A percentile compares a stretch with the other conserved stretches of the same genome.
Evolutionary conservation across 2,329 filamentous ascomycete species (phyloP).

Genomic region (Botryotinia convoluta): DNA sequence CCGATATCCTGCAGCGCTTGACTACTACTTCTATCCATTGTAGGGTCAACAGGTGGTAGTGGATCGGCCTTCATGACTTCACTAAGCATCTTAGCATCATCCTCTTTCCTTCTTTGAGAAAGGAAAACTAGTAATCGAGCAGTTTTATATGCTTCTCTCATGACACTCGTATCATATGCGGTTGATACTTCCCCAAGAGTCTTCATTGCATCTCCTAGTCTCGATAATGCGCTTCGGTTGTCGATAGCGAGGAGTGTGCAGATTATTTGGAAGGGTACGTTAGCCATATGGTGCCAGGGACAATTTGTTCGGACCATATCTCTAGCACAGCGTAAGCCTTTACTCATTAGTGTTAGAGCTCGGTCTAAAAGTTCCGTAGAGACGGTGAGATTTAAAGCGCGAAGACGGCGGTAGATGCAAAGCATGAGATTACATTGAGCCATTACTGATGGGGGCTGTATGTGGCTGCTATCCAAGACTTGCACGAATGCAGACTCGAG

Average conservation of each 20-base stretch:
- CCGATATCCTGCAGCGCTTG: background rate
- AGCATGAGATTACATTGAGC: conserved; percentile 17
- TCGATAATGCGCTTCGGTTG: conserved; percentile 13
- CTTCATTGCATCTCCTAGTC: conserved; percentile 19
- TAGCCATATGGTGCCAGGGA: conserved; percentile 25
- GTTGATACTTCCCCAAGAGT: conserved; percentile 17
- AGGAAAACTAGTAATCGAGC: conserved; percentile 14
- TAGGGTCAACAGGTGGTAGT: background rate
- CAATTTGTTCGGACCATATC: background rate
- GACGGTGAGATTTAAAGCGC: background rate
- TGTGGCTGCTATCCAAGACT: background rate
- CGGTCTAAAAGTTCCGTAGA: background rate
- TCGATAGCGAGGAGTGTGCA: conserved; percentile 24
- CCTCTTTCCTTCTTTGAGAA: conserved; percentile 13
- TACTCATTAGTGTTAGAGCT: background rate
- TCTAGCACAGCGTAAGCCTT: conserved; percentile 8
- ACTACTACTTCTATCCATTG: background rate
- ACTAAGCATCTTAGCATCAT: conserved; percentile 4
- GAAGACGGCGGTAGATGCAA: conserved; percentile 16
- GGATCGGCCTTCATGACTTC: conserved; percentile 8
- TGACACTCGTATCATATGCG: conserved; percentile 11
- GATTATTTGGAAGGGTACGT: conserved; percentile 23
- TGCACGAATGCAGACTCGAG: conserved; percentile 5
- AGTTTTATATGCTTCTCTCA: conserved; percentile 18
- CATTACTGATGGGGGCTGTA: conserved; percentile 9